These are phyloP conservation scores for Populus tremula DNA, from an alignment of 345 rosid species.

Conservation along the genomic window DNA sequence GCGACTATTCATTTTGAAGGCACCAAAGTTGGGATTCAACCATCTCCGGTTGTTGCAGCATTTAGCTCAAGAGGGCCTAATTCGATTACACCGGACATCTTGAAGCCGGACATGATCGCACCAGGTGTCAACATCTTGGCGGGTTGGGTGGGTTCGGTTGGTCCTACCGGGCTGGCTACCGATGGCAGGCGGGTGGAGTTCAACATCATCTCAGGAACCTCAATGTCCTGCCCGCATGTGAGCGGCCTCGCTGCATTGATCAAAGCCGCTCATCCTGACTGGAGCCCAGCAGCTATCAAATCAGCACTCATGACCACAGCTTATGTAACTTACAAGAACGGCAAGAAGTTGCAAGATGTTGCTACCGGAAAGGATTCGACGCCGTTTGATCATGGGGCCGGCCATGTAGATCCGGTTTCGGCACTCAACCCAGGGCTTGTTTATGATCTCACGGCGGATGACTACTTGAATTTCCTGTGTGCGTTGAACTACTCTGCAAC, in stretches of 20 bases:
- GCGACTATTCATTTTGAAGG: constrained; percentile 27
- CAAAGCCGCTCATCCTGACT: constrained; percentile 27
- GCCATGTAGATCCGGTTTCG: constrained; percentile 30
- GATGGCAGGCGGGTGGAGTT: constrained; percentile 28
- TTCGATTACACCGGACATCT: constrained; percentile 16
- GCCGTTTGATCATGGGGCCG: constrained; percentile 32
- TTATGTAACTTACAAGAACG: constrained; percentile 24
- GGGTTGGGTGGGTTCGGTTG: constrained; percentile 28
- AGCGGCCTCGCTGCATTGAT: constrained; percentile 26
- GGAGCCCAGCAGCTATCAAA: constrained; percentile 28
- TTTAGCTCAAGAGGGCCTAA: constrained; percentile 37
- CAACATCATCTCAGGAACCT: constrained; percentile 33
- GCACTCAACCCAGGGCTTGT: constrained; percentile 32
- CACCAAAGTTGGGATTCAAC: constrained; percentile 30
- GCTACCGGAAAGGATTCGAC: constrained; percentile 28
- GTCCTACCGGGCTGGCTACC: constrained; percentile 22
- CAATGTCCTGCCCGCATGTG: constrained; percentile 37
- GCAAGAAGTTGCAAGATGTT: constrained; percentile 12
- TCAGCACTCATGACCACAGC: constrained; percentile 37
- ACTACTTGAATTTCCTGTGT: constrained; percentile 30
- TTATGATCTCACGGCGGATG: constrained; percentile 23
- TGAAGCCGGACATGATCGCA: constrained; percentile 32
- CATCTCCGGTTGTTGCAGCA: constrained; percentile 36
- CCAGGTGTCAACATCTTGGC: constrained; percentile 38
- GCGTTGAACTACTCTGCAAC: constrained; percentile 26